A percentile compares a stretch with the other conserved stretches of the same genome.
phyloP scores from a whole-genome alignment of 306 rosid genomes.

The Mimosa bimucronata region DNA sequence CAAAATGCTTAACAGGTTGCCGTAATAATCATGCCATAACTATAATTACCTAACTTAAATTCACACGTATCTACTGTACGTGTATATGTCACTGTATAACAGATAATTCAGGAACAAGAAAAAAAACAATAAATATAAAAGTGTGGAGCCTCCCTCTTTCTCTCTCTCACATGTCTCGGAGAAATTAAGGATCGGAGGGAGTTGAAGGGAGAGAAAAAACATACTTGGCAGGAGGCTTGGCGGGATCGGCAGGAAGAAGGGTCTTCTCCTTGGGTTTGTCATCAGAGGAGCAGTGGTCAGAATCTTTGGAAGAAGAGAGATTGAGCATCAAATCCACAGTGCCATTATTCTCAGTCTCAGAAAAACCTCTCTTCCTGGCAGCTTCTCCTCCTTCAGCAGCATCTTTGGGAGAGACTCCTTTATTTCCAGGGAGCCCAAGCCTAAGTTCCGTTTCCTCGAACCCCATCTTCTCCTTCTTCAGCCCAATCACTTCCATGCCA shows the following conservation, averaged over 20 bases:
- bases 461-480: slow-evolving; percentile 45
- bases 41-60: neutral
- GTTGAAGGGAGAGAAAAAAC: neutral
- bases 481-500: slow-evolving; percentile 38
- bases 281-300: slow-evolving; percentile 22
- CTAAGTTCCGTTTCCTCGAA: slow-evolving; percentile 80
- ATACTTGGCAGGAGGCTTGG: slow-evolving; percentile 89
- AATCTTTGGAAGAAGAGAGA: slow-evolving; percentile 53
- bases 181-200: too few species aligned
- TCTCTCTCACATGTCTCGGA: neutral
- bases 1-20: neutral
- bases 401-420: neutral
- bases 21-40: neutral
- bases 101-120: neutral
- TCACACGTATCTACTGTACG: neutral
- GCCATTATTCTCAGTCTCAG: slow-evolving; percentile 41
- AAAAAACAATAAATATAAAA: neutral
- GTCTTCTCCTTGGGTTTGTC: slow-evolving; percentile 51
- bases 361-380: slow-evolving; percentile 65
- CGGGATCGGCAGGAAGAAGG: slow-evolving; percentile 61
- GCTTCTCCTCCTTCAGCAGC: slow-evolving; percentile 32
- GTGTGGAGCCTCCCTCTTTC: neutral
- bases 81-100: neutral
- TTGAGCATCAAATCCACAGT: slow-evolving; percentile 62
- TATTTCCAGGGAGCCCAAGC: slow-evolving; percentile 70